These are phyloP conservation scores for Xylaria cubensis DNA, from an alignment of 495 filamentous ascomycete genomes.

Conservation along the genomic window DNA sequence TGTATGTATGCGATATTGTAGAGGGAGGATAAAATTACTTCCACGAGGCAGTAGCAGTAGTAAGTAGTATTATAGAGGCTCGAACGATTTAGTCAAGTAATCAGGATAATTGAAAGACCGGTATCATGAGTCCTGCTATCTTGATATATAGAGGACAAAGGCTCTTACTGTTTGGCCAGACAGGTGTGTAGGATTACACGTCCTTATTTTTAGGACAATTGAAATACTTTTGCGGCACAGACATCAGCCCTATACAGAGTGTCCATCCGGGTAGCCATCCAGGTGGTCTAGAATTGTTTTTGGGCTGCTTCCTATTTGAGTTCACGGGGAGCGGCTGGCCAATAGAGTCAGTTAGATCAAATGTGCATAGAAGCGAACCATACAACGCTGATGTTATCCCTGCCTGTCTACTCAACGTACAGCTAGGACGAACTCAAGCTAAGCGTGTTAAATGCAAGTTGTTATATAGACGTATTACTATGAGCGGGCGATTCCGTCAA, in stretches of 20 bases:
- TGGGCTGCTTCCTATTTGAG: neutral
- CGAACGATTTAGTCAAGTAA: neutral
- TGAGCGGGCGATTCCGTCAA: neutral
- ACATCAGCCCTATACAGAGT: constrained; percentile 4
- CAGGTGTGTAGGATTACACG: neutral
- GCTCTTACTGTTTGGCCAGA: neutral
- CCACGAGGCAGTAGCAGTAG: neutral
- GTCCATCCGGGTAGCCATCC: constrained; percentile 20
- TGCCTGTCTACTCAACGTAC: neutral
- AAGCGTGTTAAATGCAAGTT: neutral
- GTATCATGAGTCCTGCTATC: neutral
- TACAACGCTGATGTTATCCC: constrained; percentile 2
- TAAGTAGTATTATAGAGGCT: neutral
- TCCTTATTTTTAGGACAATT: constrained; percentile 17
- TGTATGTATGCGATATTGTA: neutral
- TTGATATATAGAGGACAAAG: neutral
- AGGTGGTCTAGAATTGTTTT: neutral
- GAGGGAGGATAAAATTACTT: neutral
- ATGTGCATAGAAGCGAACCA: constrained; percentile 8
- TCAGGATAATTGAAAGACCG: neutral
- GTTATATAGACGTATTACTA: neutral
- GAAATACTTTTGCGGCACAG: neutral
- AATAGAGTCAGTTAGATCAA: constrained; percentile 6
- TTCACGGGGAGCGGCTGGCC: neutral
- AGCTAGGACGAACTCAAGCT: neutral